Conservation (phyloP, 2,329 filamentous ascomycete species). For the Akanthomyces lecanii region DNA sequence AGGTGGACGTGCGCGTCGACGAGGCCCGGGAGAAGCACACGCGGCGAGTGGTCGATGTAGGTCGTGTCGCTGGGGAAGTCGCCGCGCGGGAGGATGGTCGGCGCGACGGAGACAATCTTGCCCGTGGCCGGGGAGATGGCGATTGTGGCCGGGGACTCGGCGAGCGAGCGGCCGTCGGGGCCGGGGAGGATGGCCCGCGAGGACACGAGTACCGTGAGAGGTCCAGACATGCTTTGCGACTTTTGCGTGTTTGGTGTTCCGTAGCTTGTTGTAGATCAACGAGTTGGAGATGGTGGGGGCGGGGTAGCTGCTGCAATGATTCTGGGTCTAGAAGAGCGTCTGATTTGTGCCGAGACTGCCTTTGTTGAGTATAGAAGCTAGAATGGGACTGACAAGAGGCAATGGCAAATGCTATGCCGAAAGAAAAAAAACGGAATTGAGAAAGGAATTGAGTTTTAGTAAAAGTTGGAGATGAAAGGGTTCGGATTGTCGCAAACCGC, state of each 20-base stretch:
- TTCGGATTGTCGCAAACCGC: not conserved
- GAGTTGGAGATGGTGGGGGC: slow-evolving; percentile 9
- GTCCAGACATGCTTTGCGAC: slow-evolving; percentile 23
- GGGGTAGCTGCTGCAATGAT: slow-evolving; percentile 9
- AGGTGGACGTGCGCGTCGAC: slow-evolving; percentile 97
- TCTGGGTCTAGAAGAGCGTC: not conserved
- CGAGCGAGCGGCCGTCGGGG: slow-evolving; percentile 49
- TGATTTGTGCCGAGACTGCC: not conserved
- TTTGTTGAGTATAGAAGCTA: not conserved
- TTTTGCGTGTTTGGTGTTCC: not conserved
- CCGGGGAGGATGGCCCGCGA: slow-evolving; percentile 77
- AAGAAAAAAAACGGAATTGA: not conserved
- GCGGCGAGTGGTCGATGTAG: slow-evolving; percentile 81
- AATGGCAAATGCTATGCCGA: not conserved
- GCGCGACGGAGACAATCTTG: slow-evolving; percentile 75
- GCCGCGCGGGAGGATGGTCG: slow-evolving; percentile 65
- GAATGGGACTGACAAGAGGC: not conserved
- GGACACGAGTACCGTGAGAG: slow-evolving; percentile 73
- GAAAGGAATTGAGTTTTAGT: not conserved
- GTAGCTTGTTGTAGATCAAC: not conserved
- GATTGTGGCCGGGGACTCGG: slow-evolving; percentile 77
- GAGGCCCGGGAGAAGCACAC: slow-evolving; percentile 81
- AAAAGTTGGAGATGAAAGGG: not conserved
- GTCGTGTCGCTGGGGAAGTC: slow-evolving; percentile 67
- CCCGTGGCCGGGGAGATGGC: slow-evolving; percentile 72